A percentile compares a stretch with the other conserved stretches of the same genome.
Conservation (phyloP, 352 stramenopile species). For the Globisporangium mamillatum region DNA sequence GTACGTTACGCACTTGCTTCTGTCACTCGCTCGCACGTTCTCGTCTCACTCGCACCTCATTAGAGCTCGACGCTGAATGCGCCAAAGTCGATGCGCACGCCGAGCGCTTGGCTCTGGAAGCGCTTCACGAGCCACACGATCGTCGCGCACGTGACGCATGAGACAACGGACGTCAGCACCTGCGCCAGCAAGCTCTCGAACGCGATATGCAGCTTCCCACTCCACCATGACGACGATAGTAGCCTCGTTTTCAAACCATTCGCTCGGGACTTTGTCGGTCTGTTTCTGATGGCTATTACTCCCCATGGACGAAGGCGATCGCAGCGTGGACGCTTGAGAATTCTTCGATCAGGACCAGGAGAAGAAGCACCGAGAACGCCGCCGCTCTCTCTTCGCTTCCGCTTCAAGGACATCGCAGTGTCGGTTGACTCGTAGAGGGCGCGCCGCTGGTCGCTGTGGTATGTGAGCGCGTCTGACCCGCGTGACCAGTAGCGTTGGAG, state of each 20-base stretch:
- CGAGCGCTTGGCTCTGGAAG: neutral
- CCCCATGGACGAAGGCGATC: neutral
- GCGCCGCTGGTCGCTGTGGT: neutral
- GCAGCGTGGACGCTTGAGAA: neutral
- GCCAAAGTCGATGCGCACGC: constrained; percentile 9
- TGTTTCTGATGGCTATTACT: neutral
- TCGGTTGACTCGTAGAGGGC: neutral
- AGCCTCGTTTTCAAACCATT: neutral
- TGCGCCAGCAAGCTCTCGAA: constrained; percentile 2
- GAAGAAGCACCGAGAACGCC: neutral
- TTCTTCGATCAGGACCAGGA: neutral
- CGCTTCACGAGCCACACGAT: neutral
- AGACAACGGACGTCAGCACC: constrained; percentile 5
- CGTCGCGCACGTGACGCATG: neutral
- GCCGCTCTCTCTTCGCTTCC: neutral
- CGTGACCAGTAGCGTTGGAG: neutral
- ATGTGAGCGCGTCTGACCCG: neutral
- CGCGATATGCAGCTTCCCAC: neutral
- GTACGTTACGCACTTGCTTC: neutral
- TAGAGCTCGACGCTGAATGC: constrained; percentile 11
- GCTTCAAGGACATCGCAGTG: neutral
- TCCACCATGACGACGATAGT: neutral
- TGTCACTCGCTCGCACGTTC: neutral
- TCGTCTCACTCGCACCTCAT: neutral
- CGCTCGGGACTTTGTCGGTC: neutral